Base-by-base conservation (phyloP, 495 filamentous ascomycete species). In the Astrothelium macrocarpum region DNA sequence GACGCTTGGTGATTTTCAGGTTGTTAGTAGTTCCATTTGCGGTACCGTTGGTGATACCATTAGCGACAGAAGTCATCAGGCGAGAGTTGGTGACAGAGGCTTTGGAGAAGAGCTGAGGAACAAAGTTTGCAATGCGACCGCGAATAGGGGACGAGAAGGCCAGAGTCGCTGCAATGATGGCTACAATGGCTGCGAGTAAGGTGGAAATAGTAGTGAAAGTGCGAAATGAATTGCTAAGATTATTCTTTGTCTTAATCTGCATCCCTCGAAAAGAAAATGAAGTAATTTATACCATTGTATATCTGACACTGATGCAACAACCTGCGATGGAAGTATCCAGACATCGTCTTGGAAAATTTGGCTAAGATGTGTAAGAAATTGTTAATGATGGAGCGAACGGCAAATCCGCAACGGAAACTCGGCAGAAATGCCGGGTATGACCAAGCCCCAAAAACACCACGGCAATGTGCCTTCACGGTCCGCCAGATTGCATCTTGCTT, bases 1-100 rank as follows among this genome's bases (percentile, higher is more conserved):
- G 71, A 1, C 75, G 72, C 59, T 72, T 75, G 65, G 71, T 73
- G 61, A 77, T 68, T 31, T 72, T 71, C 31, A 75, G 59, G 18
- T 10, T 20, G 31, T 45, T 23, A n/a, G 67, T 29, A 39, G 59
- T 56, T 63, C 63, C 18, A 14, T 39, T 39, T 39, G 34, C 14
- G 25, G 59, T 62, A 49, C 64, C 64, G 62, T 67, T 67, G 2
- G 64, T 45, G 9, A 62, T 65, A 59, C 66, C 68, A 56, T 68
- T 66, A 42, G 67, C 65, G 68, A 74, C 70, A n/a, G 65, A 53
- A 42, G 72, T 66, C 39, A 73, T 49, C 18, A 63, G 34, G 11
- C 34, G 63, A 7, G 58, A 7, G 49, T 56, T 46, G 42, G 65
- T 7, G 46, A 32, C 4, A 26, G 64, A 45, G 31, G 61, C 58